Evolutionary conservation across 2,329 filamentous ascomycete genomes (phyloP).

Genomic region (Metarhizium album): DNA sequence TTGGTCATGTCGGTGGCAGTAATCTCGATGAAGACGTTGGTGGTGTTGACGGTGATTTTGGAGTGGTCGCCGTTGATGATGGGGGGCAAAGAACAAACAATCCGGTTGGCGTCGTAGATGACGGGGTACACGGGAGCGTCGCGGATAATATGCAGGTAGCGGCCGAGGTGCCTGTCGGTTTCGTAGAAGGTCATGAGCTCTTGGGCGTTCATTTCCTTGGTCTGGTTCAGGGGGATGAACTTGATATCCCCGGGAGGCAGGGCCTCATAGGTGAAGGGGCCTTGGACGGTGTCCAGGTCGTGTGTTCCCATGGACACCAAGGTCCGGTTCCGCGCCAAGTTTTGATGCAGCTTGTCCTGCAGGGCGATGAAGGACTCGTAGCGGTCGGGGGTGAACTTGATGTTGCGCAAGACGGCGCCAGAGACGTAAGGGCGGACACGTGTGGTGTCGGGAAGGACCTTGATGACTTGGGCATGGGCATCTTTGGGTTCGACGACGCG

Average conservation of each 20-base stretch:
- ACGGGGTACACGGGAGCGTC: slow-evolving; percentile 92
- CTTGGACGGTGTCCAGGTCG: slow-evolving; percentile 85
- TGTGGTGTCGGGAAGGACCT: slow-evolving; percentile 62
- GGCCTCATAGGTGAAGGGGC: slow-evolving; percentile 94
- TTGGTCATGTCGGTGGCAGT: slow-evolving; percentile 95
- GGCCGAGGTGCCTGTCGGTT: slow-evolving; percentile 83
- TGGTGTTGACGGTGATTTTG: slow-evolving; percentile 86
- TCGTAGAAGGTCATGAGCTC: slow-evolving; percentile 94
- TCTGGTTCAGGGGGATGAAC: slow-evolving; percentile 86
- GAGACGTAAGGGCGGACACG: slow-evolving; percentile 81
- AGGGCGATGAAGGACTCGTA: slow-evolving; percentile 97
- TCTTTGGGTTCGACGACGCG: slow-evolving; percentile 59
- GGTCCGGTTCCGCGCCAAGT: slow-evolving; percentile 84
- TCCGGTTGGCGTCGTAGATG: slow-evolving; percentile 80
- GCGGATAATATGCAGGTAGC: slow-evolving; percentile 86
- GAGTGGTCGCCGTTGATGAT: slow-evolving; percentile 98
- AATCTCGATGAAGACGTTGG: slow-evolving; percentile 93
- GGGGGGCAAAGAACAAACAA: slow-evolving; percentile 85
- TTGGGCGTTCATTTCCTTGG: slow-evolving; percentile 72
- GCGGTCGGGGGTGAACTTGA: slow-evolving; percentile 81
- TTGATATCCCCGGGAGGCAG: slow-evolving; percentile 83
- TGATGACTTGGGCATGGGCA: slow-evolving; percentile 69
- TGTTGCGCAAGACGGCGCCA: slow-evolving; percentile 76
- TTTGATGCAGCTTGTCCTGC: slow-evolving; percentile 97
- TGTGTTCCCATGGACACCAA: slow-evolving; percentile 96